Conservation (phyloP, 305 asterid genomes). For the Ajuga reptans region DNA sequence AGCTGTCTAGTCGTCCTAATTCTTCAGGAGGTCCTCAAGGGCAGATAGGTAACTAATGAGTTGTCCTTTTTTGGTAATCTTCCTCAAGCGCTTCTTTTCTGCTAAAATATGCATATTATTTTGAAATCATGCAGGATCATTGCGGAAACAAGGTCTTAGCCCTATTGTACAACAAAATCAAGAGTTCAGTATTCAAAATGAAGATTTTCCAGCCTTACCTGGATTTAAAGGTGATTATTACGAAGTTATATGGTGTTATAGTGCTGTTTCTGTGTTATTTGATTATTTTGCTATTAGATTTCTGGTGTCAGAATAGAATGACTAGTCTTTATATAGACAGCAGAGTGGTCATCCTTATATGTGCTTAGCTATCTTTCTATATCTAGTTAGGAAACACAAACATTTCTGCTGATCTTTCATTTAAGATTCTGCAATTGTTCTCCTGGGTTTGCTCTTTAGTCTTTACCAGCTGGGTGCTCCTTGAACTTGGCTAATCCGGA, state of each 20-base stretch:
- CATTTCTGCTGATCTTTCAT: background rate
- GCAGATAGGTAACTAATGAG: conserved; percentile 55
- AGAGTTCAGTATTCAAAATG: conserved; percentile 97
- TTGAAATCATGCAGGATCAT: conserved; percentile 54
- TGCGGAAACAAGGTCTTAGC: conserved; percentile 87
- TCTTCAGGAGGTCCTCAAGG: conserved; percentile 99
- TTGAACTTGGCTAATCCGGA: background rate
- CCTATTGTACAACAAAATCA: conserved; percentile 95
- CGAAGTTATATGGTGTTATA: background rate
- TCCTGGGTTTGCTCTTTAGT: background rate
- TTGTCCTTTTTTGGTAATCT: conserved; percentile 4
- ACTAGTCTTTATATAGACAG: background rate
- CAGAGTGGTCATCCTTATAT: background rate
- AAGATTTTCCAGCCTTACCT: conserved; percentile 97
- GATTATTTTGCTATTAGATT: background rate
- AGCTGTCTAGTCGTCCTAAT: conserved; percentile 81
- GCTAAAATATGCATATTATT: conserved; percentile 22
- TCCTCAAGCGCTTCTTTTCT: conserved; percentile 16
- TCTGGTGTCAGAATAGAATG: background rate
- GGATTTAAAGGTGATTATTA: conserved; percentile 74
- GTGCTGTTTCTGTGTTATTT: conserved; percentile 2
- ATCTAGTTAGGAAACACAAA: background rate
- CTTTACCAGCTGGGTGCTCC: conserved; percentile 7
- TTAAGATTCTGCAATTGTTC: background rate
- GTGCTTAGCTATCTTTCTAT: background rate